Conservation (phyloP, 495 filamentous ascomycete species). For the Lasiosphaeris hirsuta region DNA sequence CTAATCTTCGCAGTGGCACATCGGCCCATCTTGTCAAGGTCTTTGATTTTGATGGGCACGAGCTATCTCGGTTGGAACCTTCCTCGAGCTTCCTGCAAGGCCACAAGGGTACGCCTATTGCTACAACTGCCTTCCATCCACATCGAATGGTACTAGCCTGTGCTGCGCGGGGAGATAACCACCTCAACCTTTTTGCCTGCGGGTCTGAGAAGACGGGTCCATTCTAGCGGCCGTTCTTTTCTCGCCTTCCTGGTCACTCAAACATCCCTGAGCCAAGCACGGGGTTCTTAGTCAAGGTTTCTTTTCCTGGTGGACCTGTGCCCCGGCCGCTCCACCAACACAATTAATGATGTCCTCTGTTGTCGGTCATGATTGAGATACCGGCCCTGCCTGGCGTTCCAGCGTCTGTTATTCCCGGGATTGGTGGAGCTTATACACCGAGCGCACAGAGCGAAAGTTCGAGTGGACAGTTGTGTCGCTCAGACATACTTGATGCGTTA, state of each 20-base stretch:
- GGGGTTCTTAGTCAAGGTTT: no score
- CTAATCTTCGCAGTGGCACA: constrained; percentile 62
- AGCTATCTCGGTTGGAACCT: constrained; percentile 78
- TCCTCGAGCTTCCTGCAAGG: constrained; percentile 84
- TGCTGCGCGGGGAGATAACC: constrained; percentile 66
- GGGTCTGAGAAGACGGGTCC: constrained; percentile 25
- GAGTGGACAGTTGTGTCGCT: no score
- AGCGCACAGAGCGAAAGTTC: no score
- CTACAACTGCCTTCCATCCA: constrained; percentile 91
- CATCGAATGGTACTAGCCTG: constrained; percentile 90
- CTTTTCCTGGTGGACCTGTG: no score
- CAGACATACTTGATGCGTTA: no score
- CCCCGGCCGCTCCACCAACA: no score
- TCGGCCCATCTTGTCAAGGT: constrained; percentile 84
- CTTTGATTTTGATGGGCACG: constrained; percentile 78
- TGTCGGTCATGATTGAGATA: no score
- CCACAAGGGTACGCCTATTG: constrained; percentile 68
- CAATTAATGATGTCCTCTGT: no score
- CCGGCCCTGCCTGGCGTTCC: no score
- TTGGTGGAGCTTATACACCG: no score
- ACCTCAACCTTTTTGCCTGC: constrained; percentile 69
- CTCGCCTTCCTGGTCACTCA: not conserved
- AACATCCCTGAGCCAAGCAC: not conserved
- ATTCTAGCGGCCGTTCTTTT: not conserved
- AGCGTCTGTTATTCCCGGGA: no score